Evolutionary conservation across 1,284 basidiomycete genomes (phyloP).

Genomic region (Rugosomyces carneus): DNA sequence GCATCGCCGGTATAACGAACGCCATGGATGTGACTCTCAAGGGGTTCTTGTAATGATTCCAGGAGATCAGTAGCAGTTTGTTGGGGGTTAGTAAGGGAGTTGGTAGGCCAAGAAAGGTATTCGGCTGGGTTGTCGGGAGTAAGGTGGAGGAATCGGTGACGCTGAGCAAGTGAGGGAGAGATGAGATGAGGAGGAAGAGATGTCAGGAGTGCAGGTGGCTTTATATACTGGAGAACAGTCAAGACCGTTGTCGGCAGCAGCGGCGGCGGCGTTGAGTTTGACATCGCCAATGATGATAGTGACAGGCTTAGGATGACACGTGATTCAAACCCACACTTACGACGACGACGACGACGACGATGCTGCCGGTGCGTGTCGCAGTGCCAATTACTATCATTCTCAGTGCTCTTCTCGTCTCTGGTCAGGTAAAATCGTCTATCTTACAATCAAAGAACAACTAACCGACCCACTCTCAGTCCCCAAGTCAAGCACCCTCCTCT

Average conservation of each 20-base stretch:
- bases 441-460: too few relatives aligned
- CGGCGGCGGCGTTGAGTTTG: conserved; percentile 9
- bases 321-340: too few relatives aligned
- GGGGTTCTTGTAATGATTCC: conserved; percentile 32
- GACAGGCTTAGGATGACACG: too few relatives aligned
- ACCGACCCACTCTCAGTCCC: conserved; percentile 2
- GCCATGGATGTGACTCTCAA: conserved; percentile 29
- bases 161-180: conserved; percentile 51
- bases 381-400: neutral
- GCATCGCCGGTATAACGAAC: conserved; percentile 53
- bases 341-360: conserved; percentile 9
- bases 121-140: conserved; percentile 40
- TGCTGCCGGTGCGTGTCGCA: conserved; percentile 7
- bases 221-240: conserved; percentile 52
- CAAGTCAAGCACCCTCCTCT: conserved; percentile 3
- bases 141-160: conserved; percentile 61
- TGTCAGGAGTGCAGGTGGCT: conserved; percentile 42
- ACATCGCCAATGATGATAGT: too few relatives aligned
- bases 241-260: conserved; percentile 35
- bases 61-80: conserved; percentile 39
- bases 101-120: conserved; percentile 63
- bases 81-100: conserved; percentile 23
- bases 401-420: neutral
- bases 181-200: conserved; percentile 56
- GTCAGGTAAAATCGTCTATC: conserved; percentile 9